Conservation (phyloP, 208 protist species). For the Naegleria fowleri region DNA sequence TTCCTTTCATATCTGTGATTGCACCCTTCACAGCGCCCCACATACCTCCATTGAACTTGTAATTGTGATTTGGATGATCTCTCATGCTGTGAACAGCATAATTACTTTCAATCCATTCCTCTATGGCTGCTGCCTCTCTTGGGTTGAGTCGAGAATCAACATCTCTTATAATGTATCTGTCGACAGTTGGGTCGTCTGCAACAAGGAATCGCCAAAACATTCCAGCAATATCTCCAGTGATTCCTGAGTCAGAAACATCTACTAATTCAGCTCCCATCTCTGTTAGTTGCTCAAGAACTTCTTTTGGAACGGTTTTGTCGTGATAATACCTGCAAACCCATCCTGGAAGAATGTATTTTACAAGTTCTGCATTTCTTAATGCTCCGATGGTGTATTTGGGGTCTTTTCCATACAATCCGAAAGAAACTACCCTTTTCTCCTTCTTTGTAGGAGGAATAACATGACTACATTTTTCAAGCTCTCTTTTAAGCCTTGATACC, state of each 20-base stretch:
- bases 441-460: too few relatives aligned
- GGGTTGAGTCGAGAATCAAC: background rate
- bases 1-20: background rate
- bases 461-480: too few relatives aligned
- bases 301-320: background rate
- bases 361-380: background rate
- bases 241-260: background rate
- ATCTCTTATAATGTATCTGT: background rate
- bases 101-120: slow-evolving; percentile 6
- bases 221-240: background rate
- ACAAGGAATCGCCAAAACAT: background rate
- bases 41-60: background rate
- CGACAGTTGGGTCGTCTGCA: background rate
- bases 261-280: background rate
- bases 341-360: background rate
- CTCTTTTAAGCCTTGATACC: too few relatives aligned
- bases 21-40: background rate
- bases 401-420: background rate
- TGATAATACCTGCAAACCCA: slow-evolving; percentile 15
- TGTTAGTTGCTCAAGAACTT: background rate
- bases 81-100: background rate
- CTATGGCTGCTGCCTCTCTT: background rate
- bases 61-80: background rate
- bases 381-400: background rate
- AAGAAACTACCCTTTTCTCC: background rate